Base-by-base conservation (phyloP, 805 yeast genomes). In the Metschnikowia vanudenii region DNA sequence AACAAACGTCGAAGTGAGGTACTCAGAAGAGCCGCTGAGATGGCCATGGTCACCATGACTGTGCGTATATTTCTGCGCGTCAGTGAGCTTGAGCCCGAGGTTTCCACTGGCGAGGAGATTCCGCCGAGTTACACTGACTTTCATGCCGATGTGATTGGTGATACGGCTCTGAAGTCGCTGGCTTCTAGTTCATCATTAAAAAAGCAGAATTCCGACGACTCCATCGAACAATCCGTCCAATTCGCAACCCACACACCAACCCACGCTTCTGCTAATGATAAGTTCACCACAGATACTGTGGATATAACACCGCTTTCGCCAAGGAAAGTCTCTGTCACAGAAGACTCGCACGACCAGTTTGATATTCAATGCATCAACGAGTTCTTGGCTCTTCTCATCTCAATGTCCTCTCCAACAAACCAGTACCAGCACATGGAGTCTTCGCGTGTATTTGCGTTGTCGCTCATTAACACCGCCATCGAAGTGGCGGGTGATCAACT, bases 1-100 rank as follows among this genome's bases (percentile, higher is more conserved):
- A 96, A 94, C 63, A 88, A 88, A 68, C 79, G 91, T 62, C 79
- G 97, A 62, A 84, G 96, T 49, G 98, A 92, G 56, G 88, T 91
- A 7, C 74, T 94, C 48, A 75, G 98, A 58, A 80, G 85, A 50
- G 85, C 96, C 0, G 97, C 98, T 0, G 97, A 91, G 60, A 78
- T 85, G 70, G 78, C 96, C 0, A 76, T 89, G 75, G 71, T 79
- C 32, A 68, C 82, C 1, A 83, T 90, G 39, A 83, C 96, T 0
- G 76, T 82, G 33, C 75, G 79, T 45, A 75, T 90, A 6, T 90
- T 90, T 62, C 66, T 73, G 32, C 81, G 80, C 48, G 66, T 91
- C 39, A 74, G 74, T 37, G 64, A 67, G 19, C 74, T 88, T 19
- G 82, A 78, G 52, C 80, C 84, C 2, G 64, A 56, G 45, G 53